Conservation (phyloP, 805 yeast genomes). For the Kodamaea fukazawae region DNA sequence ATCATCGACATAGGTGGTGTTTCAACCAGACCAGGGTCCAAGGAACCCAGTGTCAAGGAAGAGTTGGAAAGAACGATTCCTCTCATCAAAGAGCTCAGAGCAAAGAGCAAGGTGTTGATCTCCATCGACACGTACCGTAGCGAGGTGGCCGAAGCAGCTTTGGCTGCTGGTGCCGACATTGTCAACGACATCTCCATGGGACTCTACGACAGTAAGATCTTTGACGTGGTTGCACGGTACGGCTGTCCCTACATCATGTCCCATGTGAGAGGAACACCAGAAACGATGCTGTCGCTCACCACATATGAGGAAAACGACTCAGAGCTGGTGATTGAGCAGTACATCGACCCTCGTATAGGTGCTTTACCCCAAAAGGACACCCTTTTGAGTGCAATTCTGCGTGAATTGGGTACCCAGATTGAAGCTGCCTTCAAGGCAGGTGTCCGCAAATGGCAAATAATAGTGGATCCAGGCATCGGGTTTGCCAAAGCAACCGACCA, state of each 20-base stretch:
- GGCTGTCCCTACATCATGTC: constrained; percentile 78
- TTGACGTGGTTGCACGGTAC: constrained; percentile 61
- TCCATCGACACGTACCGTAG: constrained; percentile 90
- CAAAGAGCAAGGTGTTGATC: constrained; percentile 41
- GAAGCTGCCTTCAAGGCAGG: constrained; percentile 58
- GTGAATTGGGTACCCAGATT: constrained; percentile 62
- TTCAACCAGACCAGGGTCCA: constrained; percentile 85
- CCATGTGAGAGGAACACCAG: constrained; percentile 82
- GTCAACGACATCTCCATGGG: constrained; percentile 92
- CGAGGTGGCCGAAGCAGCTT: constrained; percentile 64
- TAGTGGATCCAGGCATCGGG: constrained; percentile 94
- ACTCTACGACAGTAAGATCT: constrained; percentile 60
- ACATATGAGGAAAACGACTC: constrained; percentile 46
- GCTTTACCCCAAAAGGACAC: constrained; percentile 19
- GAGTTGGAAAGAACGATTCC: constrained; percentile 74
- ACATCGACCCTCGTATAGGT: constrained; percentile 20
- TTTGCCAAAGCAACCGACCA: constrained; percentile 83
- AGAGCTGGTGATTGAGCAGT: constrained; percentile 36
- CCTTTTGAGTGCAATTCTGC: constrained; percentile 55
- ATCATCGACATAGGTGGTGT: constrained; percentile 93
- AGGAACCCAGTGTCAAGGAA: constrained; percentile 56
- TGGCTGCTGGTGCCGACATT: constrained; percentile 81
- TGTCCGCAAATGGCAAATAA: constrained; percentile 83
- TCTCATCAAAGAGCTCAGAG: constrained; percentile 59
- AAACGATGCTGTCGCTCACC: constrained; percentile 63